These are phyloP conservation scores for Botrytis deweyae DNA, from an alignment of 2,329 filamentous ascomycete species.

Conservation along the genomic window DNA sequence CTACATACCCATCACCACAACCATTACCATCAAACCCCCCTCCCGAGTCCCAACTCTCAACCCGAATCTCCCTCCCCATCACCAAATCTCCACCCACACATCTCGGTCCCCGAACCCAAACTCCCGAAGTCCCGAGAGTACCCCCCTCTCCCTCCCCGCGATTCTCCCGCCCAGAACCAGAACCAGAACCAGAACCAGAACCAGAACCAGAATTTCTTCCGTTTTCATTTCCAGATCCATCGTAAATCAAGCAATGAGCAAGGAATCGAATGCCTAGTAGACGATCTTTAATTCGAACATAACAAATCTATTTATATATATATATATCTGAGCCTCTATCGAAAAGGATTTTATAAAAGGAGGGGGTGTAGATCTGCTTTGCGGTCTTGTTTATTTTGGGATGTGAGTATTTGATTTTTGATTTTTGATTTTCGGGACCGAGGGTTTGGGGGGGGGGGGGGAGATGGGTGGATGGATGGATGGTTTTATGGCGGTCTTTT, in stretches of 20 bases:
- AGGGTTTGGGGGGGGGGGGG: neutral
- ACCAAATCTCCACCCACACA: neutral
- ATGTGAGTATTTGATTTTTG: neutral
- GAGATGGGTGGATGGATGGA: too few species aligned
- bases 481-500: neutral
- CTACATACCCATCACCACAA: too few species aligned
- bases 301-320: neutral
- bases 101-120: neutral
- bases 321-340: neutral
- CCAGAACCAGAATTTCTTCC: too few species aligned
- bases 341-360: rapidly evolving
- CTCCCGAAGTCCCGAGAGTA: neutral
- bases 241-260: neutral
- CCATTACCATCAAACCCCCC: neutral
- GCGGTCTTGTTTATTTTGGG: neutral
- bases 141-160: neutral
- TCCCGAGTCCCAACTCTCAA: too few species aligned
- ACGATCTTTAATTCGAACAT: neutral
- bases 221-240: neutral
- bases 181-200: neutral
- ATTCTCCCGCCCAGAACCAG: neutral
- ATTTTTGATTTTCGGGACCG: neutral
- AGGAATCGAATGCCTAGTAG: neutral
- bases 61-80: neutral
- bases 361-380: too few species aligned